Percentiles rank a stretch among this genome's conserved stretches.
Conservation (phyloP, 1,284 basidiomycete species). For the Ceratobasidium sp. region DNA sequence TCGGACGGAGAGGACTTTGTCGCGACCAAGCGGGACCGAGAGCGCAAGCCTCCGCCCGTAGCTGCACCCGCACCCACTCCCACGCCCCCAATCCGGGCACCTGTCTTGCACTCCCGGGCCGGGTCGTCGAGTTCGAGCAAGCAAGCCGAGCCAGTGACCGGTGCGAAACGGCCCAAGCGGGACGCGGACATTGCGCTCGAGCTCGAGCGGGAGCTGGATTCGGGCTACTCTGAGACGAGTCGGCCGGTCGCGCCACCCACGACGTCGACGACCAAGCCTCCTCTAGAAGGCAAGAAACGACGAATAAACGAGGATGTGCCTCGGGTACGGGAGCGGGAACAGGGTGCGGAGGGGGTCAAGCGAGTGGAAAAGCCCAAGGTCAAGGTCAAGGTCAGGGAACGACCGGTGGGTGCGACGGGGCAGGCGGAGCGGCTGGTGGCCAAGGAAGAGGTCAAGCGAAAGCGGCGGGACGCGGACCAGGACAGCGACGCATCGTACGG, state of each 20-base stretch:
- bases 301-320: constrained; percentile 11
- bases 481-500: constrained; percentile 28
- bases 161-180: constrained; percentile 3
- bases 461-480: constrained; percentile 22
- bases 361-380: not conserved
- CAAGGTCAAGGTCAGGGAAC: constrained; percentile 17
- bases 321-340: constrained; percentile 6
- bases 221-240: constrained; percentile 5
- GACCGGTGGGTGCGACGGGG: not conserved
- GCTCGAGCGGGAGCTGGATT: constrained; percentile 19
- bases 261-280: not conserved
- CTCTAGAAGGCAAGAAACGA: constrained; percentile 23
- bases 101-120: constrained; percentile 1
- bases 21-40: constrained; percentile 5
- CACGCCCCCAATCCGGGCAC: not conserved
- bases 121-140: constrained; percentile 1
- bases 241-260: not conserved
- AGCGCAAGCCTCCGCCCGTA: constrained; percentile 18
- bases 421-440: not conserved
- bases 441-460: not conserved
- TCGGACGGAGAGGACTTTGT: constrained; percentile 35
- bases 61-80: not conserved
- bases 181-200: constrained; percentile 23
- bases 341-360: not conserved
- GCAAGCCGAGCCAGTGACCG: not conserved